Evolutionary conservation across 306 rosid species (phyloP), one percentile per base, ranked within the genome.

Genomic region (Trifolium subterraneum): DNA sequence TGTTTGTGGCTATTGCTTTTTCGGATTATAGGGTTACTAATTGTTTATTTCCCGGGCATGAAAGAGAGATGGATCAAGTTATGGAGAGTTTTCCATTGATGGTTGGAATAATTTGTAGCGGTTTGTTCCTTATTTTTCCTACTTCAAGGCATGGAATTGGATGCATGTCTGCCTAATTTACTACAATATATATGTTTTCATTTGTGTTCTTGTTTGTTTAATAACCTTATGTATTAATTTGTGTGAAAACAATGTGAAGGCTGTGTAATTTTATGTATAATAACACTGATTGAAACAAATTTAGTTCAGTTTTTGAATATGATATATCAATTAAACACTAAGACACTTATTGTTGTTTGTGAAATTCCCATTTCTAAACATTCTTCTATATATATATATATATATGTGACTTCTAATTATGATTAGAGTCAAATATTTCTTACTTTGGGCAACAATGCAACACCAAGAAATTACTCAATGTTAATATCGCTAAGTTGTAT

Each of bases 1-100:
- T 93, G 50, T 93, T 90, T 18, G 77, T 78, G 36, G 91, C 93
- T 0, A 90, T 93, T 2, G 93, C 98, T 2, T 76, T 93, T n/a
- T 93, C 97, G 0, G 97, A 93, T 36, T 85, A 82, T 20, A 77
- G 96, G 19, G 93, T 90, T 0, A 89, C 93, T 0, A 81, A 86
- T 2, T 93, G 93, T 25, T 20, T 93, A 70, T 87, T 90, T 5
- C 90, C 89, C 0, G 93, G 96, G 10, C 92, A 79, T 29, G 84
- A 84, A 74, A 83, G 78, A 81, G 90, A 87, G 4, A 80, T 90
- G 91, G 93, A 90, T 14, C 91, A 92, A 27, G 86, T 92, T 0
- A 88, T 84, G 93, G 91, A 90, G 85, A 87, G 90, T 66, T 90
- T 88, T 45, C 96, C 95, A 0, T 47, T 93, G 77, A 84, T 90